Conservation (phyloP, 2,329 filamentous ascomycete genomes). For the Xylaria sp. region DNA sequence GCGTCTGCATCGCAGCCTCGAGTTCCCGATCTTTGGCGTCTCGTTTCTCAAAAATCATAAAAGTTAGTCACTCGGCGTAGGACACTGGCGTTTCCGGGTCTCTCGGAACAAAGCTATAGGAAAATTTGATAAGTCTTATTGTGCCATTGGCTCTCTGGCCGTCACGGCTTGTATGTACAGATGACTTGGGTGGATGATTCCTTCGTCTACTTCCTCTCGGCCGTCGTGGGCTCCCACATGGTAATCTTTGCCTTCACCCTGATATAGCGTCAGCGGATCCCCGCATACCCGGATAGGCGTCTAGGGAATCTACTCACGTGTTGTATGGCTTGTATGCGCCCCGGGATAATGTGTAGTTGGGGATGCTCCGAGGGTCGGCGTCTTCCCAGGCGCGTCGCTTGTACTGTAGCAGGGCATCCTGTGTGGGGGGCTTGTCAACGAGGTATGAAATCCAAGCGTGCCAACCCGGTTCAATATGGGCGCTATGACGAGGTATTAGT, state of each 20-base stretch:
- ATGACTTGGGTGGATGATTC: slow-evolving; percentile 14
- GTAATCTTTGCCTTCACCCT: slow-evolving; percentile 66
- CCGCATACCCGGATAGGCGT: slow-evolving; percentile 17
- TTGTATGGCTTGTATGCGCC: slow-evolving; percentile 93
- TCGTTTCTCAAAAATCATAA: slow-evolving; percentile 16
- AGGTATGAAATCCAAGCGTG: slow-evolving; percentile 97
- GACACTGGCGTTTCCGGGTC: background rate
- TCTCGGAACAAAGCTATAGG: background rate
- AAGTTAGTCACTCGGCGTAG: slow-evolving; percentile 6
- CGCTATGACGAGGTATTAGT: slow-evolving; percentile 56
- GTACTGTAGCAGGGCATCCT: slow-evolving; percentile 77
- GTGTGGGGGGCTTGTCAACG: slow-evolving; percentile 84
- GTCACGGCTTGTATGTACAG: slow-evolving; percentile 37
- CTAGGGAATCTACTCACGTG: slow-evolving; percentile 74
- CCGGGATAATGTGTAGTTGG: slow-evolving; percentile 79
- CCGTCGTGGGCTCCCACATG: slow-evolving; percentile 61
- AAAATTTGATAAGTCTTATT: slow-evolving; percentile 27
- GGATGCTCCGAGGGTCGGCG: slow-evolving; percentile 71
- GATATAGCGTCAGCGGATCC: slow-evolving; percentile 38
- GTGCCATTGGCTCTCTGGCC: slow-evolving; percentile 14
- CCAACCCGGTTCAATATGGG: slow-evolving; percentile 95
- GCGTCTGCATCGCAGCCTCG: slow-evolving; percentile 45
- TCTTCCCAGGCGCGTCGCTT: slow-evolving; percentile 80
- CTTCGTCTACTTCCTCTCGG: slow-evolving; percentile 45
- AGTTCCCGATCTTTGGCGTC: slow-evolving; percentile 30